Conservation (phyloP, 2,329 filamentous ascomycete species). For the Trichoderma arundinaceum region DNA sequence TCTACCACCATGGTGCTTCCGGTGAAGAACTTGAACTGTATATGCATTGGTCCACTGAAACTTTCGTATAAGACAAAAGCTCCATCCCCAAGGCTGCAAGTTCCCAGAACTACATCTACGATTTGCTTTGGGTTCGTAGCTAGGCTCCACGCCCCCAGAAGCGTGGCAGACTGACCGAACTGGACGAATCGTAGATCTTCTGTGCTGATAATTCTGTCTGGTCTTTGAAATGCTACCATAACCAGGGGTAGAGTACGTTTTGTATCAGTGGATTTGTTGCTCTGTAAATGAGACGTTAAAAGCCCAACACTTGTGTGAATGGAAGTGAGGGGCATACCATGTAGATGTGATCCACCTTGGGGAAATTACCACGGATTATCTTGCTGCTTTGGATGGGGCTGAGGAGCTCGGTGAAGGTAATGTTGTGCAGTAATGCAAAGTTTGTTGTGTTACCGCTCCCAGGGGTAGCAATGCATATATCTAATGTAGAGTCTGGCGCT, state of each 20-base stretch:
- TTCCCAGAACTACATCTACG: neutral
- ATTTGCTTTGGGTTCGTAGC: neutral
- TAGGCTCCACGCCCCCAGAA: neutral
- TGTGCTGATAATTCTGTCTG: constrained; percentile 1
- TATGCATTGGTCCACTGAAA: neutral
- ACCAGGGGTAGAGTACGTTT: neutral
- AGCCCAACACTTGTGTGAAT: neutral
- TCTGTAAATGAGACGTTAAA: neutral
- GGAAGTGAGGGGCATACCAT: neutral
- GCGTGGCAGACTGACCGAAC: neutral
- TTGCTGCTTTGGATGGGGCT: neutral
- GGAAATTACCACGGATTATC: neutral
- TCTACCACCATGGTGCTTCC: constrained; percentile 4
- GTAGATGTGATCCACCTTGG: neutral
- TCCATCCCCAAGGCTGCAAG: neutral
- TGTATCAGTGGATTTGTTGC: neutral
- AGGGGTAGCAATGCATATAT: neutral
- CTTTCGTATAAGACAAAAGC: neutral
- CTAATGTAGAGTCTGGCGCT: constrained; percentile 1
- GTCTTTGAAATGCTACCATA: constrained; percentile 1
- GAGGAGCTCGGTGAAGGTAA: neutral
- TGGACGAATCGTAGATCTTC: constrained; percentile 3
- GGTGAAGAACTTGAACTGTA: constrained; percentile 6
- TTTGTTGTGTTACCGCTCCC: neutral
- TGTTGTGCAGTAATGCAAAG: neutral